These are phyloP conservation scores for Nakazawaea wyomingensis DNA, from an alignment of 805 yeast species.

Conservation along the genomic window DNA sequence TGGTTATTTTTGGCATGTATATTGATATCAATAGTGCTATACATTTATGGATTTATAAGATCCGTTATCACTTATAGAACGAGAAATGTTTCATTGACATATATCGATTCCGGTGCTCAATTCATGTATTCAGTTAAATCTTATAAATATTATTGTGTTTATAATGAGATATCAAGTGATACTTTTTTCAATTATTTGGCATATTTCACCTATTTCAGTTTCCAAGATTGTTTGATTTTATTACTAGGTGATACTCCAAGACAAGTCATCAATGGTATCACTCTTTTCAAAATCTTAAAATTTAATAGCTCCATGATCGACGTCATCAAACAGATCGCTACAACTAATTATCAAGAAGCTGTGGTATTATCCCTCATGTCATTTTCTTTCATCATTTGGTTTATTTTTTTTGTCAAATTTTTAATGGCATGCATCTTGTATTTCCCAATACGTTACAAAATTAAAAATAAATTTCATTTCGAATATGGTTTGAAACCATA, in stretches of 20 bases:
- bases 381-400: constrained; percentile 70
- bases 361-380: constrained; percentile 72
- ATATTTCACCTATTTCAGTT: constrained; percentile 57
- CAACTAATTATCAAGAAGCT: constrained; percentile 57
- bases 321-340: constrained; percentile 55
- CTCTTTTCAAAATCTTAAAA: constrained; percentile 50
- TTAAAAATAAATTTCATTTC: constrained; percentile 31
- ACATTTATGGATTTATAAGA: constrained; percentile 50
- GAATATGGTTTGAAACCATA: constrained; percentile 49
- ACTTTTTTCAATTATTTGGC: constrained; percentile 62
- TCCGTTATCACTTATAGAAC: constrained; percentile 57
- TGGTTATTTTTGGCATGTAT: constrained; percentile 85
- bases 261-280: constrained; percentile 76
- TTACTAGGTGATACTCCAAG: constrained; percentile 83
- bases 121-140: constrained; percentile 48
- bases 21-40: constrained; percentile 55
- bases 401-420: constrained; percentile 55
- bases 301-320: constrained; percentile 36
- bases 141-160: constrained; percentile 68
- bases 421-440: constrained; percentile 47
- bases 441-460: constrained; percentile 44
- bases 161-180: constrained; percentile 63
- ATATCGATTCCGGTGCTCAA: constrained; percentile 61
- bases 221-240: constrained; percentile 53
- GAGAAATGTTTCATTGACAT: constrained; percentile 61